Percentiles rank a stretch among this genome's conserved stretches.
Conservation (phyloP, 2,329 filamentous ascomycete genomes). For the Plenodomus biglobosus region DNA sequence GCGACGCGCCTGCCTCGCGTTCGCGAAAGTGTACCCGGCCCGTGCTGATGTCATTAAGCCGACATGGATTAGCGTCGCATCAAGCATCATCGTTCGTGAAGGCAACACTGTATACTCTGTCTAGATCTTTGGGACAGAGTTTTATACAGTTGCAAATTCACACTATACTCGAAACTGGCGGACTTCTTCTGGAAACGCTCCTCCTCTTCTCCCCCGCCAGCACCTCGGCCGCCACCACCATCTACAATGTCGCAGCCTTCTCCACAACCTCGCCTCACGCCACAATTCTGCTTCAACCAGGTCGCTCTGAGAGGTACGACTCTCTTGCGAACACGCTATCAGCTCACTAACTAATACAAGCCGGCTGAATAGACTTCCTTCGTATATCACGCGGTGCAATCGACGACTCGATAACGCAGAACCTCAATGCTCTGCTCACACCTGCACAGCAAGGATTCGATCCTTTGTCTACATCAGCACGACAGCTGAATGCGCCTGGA, state of each 20-base stretch:
- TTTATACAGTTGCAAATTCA: background rate
- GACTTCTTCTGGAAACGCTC: conserved; percentile 35
- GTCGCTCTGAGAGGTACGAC: conserved; percentile 52
- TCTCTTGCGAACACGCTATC: conserved; percentile 4
- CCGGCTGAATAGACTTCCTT: conserved; percentile 71
- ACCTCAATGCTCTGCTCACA: conserved; percentile 84
- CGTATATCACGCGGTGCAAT: conserved; percentile 79
- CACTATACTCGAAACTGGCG: conserved; percentile 28
- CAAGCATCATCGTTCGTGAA: conserved; percentile 14
- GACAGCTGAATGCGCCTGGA: conserved; percentile 54
- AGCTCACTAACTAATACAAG: conserved; percentile 41
- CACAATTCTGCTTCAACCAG: conserved; percentile 56
- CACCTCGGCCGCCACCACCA: conserved; percentile 7
- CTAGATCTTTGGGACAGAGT: background rate
- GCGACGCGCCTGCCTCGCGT: conserved; percentile 33
- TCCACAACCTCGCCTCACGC: conserved; percentile 46
- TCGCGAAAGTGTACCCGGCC: conserved; percentile 20
- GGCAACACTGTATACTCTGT: background rate
- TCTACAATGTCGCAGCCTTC: conserved; percentile 47
- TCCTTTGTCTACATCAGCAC: conserved; percentile 70
- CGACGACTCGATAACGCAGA: conserved; percentile 91
- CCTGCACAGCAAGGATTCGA: conserved; percentile 75
- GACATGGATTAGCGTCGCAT: conserved; percentile 15
- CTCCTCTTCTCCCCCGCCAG: conserved; percentile 12
- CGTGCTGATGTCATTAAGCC: conserved; percentile 38